Evolutionary conservation across 1,139 yeast species (phyloP).

Genomic region (Magnusiomyces paraingens): DNA sequence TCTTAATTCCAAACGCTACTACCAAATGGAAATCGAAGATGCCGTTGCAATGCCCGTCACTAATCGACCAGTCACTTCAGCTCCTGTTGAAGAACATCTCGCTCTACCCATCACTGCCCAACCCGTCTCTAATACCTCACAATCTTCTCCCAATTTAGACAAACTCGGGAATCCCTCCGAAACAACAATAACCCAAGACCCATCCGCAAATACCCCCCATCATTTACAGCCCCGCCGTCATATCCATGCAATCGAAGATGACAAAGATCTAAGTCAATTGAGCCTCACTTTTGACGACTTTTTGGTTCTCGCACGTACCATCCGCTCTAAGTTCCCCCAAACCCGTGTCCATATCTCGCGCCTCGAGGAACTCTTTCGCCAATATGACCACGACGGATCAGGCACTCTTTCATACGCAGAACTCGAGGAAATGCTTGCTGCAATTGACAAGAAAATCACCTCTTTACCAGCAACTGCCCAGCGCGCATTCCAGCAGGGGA

Average conservation of each 20-base stretch:
- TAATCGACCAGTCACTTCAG: no score
- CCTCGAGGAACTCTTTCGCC: conserved; percentile 44
- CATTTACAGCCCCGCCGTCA: no score
- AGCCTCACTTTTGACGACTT: conserved; percentile 44
- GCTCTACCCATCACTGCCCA: not conserved
- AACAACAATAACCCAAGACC: no score
- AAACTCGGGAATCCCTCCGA: no score
- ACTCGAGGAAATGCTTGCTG: conserved; percentile 42
- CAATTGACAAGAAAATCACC: conserved; percentile 52
- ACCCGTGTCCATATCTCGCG: conserved; percentile 49
- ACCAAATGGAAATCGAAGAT: not conserved
- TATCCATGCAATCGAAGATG: no score
- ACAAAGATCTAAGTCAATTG: conserved; percentile 14
- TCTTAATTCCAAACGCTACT: conserved; percentile 21
- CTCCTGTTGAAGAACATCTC: not conserved
- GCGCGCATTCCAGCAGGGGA: conserved; percentile 61
- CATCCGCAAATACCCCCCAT: no score
- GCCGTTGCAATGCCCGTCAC: no score
- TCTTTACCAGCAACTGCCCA: conserved; percentile 66
- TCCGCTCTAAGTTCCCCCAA: conserved; percentile 49
- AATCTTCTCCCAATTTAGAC: not conserved
- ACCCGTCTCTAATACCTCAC: not conserved
- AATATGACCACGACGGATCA: conserved; percentile 41
- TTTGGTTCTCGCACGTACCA: conserved; percentile 31
- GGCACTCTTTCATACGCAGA: conserved; percentile 48